Percentiles rank a stretch among this genome's conserved stretches.
phyloP scores from a whole-genome alignment of 2,329 filamentous ascomycete genomes.

The Raffaelea arxii region DNA sequence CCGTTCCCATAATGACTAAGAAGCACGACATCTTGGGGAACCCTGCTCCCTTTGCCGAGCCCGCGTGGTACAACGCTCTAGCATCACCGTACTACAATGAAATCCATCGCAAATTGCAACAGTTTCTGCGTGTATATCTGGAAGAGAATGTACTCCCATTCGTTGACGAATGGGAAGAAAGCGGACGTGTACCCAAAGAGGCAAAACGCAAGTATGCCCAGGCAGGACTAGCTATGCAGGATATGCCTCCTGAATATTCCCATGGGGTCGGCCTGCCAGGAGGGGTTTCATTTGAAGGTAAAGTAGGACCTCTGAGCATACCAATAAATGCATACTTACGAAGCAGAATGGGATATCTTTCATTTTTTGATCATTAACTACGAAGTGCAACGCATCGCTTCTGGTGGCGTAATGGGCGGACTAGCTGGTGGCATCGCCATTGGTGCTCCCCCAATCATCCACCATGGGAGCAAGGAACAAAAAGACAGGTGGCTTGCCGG shows the following conservation, averaged over 20 bases:
- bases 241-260: slow-evolving; percentile 26
- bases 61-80: slow-evolving; percentile 19
- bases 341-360: slow-evolving; percentile 41
- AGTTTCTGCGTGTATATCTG: slow-evolving; percentile 47
- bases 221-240: slow-evolving; percentile 27
- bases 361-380: slow-evolving; percentile 45
- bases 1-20: too few species aligned
- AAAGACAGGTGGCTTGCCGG: slow-evolving; percentile 48
- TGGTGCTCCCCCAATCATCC: slow-evolving; percentile 53
- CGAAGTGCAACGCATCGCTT: slow-evolving; percentile 43
- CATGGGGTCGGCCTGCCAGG: slow-evolving; percentile 30
- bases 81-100: slow-evolving; percentile 50
- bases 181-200: slow-evolving; percentile 36
- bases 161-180: slow-evolving; percentile 54
- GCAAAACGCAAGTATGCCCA: slow-evolving; percentile 27
- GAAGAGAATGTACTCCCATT: slow-evolving; percentile 47
- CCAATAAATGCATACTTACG: not conserved
- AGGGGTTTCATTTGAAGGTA: slow-evolving; percentile 27
- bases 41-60: slow-evolving; percentile 14
- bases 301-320: not conserved
- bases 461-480: slow-evolving; percentile 50
- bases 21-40: too few species aligned
- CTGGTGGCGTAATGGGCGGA: slow-evolving; percentile 43
- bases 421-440: slow-evolving; percentile 52
- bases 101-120: slow-evolving; percentile 48